A percentile compares a stretch with the other conserved stretches of the same genome.
These are phyloP conservation scores for Auricularia cornea DNA, from an alignment of 768 basidiomycete genomes.

Conservation along the genomic window DNA sequence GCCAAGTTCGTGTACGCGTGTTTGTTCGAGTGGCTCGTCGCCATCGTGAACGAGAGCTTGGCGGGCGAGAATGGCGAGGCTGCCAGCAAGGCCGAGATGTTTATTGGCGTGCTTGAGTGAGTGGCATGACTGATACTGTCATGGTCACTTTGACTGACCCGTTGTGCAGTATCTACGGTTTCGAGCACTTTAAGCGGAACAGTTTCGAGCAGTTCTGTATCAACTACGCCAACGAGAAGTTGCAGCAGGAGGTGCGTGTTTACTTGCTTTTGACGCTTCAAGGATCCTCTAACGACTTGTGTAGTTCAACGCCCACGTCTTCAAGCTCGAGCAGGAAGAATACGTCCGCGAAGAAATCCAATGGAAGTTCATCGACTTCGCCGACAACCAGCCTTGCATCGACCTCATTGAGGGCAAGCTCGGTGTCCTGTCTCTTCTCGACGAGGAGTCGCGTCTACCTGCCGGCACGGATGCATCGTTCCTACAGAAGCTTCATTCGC, in stretches of 20 bases:
- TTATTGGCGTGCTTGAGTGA: conserved; percentile 78
- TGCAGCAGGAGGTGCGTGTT: conserved; percentile 83
- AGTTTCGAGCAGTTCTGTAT: conserved; percentile 94
- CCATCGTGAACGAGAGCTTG: conserved; percentile 94
- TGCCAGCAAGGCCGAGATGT: conserved; percentile 88
- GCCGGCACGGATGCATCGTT: conserved; percentile 89
- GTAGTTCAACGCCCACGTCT: conserved; percentile 98
- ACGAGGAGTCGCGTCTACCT: conserved; percentile 96
- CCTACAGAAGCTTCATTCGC: conserved; percentile 82
- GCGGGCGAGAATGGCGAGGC: conserved; percentile 92
- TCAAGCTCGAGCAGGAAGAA: conserved; percentile 99
- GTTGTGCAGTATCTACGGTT: conserved; percentile 90
- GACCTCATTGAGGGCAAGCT: conserved; percentile 97
- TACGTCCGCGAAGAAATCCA: conserved; percentile 98
- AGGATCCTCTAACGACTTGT: background rate
- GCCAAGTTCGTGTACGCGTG: conserved; percentile 99
- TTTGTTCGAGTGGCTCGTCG: conserved; percentile 97
- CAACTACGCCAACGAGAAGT: conserved; percentile 97
- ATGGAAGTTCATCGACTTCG: conserved; percentile 99
- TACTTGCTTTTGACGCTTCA: conserved; percentile 7
- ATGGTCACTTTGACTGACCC: background rate
- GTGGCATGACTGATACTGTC: too few species aligned
- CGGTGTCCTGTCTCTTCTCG: conserved; percentile 87
- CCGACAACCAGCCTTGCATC: conserved; percentile 98
- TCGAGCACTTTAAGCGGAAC: conserved; percentile 88